Evolutionary conservation across 441 rosid genomes (phyloP).

Genomic region (Populus hybrid): DNA sequence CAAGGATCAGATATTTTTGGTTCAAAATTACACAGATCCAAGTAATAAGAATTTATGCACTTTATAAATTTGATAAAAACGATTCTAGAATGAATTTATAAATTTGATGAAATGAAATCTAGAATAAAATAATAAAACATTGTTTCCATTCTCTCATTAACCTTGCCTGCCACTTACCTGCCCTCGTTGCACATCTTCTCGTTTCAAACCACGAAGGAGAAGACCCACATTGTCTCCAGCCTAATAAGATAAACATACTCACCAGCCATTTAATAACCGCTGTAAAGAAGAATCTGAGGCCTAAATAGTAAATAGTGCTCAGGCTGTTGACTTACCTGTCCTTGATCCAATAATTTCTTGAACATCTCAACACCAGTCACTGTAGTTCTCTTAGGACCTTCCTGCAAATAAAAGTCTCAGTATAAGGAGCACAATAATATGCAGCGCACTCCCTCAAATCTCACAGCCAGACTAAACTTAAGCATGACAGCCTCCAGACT

Average conservation of each 20-base stretch:
- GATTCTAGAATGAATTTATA: not conserved
- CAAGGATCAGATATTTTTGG: not conserved
- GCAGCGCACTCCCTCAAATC: conserved; percentile 4
- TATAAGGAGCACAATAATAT: conserved; percentile 17
- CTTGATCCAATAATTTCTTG: conserved; percentile 86
- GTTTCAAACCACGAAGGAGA: conserved; percentile 88
- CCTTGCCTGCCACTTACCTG: conserved; percentile 37
- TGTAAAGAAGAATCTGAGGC: conserved; percentile 1
- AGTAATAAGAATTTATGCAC: not conserved
- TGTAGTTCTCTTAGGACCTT: conserved; percentile 69
- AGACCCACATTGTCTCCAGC: conserved; percentile 99
- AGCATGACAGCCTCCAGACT: not conserved
- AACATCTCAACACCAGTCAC: conserved; percentile 96
- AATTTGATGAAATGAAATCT: not conserved
- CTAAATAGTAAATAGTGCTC: not conserved
- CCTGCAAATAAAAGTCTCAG: conserved; percentile 39
- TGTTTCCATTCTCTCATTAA: no score
- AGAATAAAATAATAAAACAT: not conserved
- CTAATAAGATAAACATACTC: conserved; percentile 25
- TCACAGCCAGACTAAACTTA: not conserved
- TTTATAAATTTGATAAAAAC: not conserved
- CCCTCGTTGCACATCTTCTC: conserved; percentile 92
- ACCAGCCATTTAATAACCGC: conserved; percentile 6
- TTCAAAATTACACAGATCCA: not conserved
- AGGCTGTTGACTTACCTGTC: conserved; percentile 56